phyloP scores from a whole-genome alignment of 805 yeast genomes.

The Lipomyces sp. region DNA sequence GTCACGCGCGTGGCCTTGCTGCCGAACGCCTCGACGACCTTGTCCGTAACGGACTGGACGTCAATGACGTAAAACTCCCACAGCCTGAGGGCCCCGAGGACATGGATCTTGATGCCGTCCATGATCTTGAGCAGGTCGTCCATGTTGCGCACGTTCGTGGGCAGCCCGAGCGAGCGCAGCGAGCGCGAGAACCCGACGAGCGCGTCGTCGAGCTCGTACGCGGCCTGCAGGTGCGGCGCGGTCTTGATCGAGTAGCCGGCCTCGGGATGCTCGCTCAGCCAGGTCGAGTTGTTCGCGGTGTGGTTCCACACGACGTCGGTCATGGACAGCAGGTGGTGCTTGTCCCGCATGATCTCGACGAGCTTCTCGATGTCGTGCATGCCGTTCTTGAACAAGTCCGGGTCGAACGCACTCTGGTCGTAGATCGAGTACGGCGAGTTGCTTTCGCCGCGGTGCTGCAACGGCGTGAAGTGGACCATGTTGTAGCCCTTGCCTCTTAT shows the following conservation, averaged over 20 bases:
- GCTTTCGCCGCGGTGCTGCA: slow-evolving; percentile 84
- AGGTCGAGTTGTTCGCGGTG: slow-evolving; percentile 83
- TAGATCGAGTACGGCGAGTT: slow-evolving; percentile 90
- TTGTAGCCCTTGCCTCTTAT: slow-evolving; percentile 79
- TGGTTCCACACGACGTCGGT: slow-evolving; percentile 95
- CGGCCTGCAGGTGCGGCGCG: slow-evolving; percentile 83
- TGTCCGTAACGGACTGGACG: slow-evolving; percentile 44
- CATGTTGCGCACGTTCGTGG: slow-evolving; percentile 50
- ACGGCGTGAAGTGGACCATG: slow-evolving; percentile 94
- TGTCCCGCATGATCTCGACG: slow-evolving; percentile 48
- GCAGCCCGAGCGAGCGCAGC: slow-evolving; percentile 57
- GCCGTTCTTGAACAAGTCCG: slow-evolving; percentile 53
- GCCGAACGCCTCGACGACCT: slow-evolving; percentile 31
- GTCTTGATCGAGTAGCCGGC: slow-evolving; percentile 82
- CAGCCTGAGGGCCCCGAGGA: slow-evolving; percentile 59
- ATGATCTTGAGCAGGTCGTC: slow-evolving; percentile 59
- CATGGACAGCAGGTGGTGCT: slow-evolving; percentile 66
- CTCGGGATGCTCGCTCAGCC: slow-evolving; percentile 86
- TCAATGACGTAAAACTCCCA: slow-evolving; percentile 89
- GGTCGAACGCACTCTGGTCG: slow-evolving; percentile 81
- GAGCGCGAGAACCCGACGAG: slow-evolving; percentile 61
- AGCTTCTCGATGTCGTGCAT: slow-evolving; percentile 53
- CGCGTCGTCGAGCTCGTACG: slow-evolving; percentile 76
- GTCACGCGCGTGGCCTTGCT: slow-evolving; percentile 10
- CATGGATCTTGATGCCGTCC: slow-evolving; percentile 67